Evolutionary conservation across 805 yeast genomes (phyloP).

Genomic region (Komagataella mondaviorum): DNA sequence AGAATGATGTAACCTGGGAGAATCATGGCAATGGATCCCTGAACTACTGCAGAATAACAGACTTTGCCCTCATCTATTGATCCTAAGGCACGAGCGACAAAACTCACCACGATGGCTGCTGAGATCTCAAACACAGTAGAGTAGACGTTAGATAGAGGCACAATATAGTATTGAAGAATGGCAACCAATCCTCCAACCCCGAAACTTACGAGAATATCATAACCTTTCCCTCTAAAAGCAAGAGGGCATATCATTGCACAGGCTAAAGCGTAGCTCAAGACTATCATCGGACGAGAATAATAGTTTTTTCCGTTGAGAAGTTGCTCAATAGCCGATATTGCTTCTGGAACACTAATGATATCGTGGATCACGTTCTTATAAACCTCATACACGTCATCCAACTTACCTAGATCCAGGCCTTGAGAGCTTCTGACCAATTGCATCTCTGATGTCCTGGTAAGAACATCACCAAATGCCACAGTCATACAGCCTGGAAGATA

Average conservation of each 20-base stretch:
- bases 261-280: constrained; percentile 66
- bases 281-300: constrained; percentile 68
- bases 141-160: constrained; percentile 73
- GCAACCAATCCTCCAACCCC: constrained; percentile 77
- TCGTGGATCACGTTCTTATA: constrained; percentile 90
- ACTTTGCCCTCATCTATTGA: constrained; percentile 51
- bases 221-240: constrained; percentile 85
- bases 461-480: constrained; percentile 83
- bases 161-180: constrained; percentile 60
- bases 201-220: constrained; percentile 73
- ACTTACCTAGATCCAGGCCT: constrained; percentile 73
- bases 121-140: constrained; percentile 89
- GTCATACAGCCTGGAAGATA: constrained; percentile 95
- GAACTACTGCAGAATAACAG: constrained; percentile 81
- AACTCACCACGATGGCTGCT: constrained; percentile 77
- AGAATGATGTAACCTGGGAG: constrained; percentile 88
- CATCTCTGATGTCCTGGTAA: constrained; percentile 91
- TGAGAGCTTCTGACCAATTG: constrained; percentile 79
- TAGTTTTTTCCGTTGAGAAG: constrained; percentile 45
- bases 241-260: constrained; percentile 74
- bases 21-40: constrained; percentile 81
- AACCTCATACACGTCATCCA: constrained; percentile 70
- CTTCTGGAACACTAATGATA: constrained; percentile 77
- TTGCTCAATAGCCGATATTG: constrained; percentile 55
- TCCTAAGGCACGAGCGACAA: constrained; percentile 81